A percentile compares a stretch with the other conserved stretches of the same genome.
Conservation (phyloP, 495 filamentous ascomycete genomes). For the Talaromyces ruber region DNA sequence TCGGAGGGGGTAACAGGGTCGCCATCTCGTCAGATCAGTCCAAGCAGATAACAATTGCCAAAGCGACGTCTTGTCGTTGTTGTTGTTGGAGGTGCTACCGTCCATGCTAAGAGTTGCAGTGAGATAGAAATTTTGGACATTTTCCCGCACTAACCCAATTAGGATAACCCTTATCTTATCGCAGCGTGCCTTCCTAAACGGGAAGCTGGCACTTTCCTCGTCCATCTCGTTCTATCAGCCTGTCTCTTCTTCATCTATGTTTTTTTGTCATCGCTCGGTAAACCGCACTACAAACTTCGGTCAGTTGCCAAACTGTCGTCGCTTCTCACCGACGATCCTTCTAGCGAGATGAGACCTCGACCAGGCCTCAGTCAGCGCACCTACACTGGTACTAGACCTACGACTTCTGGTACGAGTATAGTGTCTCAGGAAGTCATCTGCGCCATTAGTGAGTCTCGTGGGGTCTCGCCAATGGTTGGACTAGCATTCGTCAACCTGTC, state of each 20-base stretch:
- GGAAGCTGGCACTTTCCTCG: not conserved
- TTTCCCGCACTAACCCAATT: slow-evolving; percentile 5
- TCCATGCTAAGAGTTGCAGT: not conserved
- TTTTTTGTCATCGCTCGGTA: not conserved
- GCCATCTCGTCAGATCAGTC: slow-evolving; percentile 51
- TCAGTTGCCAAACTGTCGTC: not conserved
- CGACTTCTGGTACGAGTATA: slow-evolving; percentile 57
- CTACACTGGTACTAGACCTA: slow-evolving; percentile 29
- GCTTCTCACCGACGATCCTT: not conserved
- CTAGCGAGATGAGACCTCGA: not conserved
- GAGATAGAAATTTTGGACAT: slow-evolving; percentile 6
- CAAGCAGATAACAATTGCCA: not conserved
- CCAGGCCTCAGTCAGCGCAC: not conserved
- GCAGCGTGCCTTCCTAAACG: slow-evolving; percentile 5
- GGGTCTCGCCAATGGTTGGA: slow-evolving; percentile 78
- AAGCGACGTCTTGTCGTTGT: not conserved
- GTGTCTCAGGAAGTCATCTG: slow-evolving; percentile 75
- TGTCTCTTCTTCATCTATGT: not conserved
- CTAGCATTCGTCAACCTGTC: slow-evolving; percentile 83
- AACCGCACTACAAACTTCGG: not conserved
- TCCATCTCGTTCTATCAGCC: not conserved
- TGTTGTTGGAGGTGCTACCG: not conserved
- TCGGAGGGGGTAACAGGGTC: slow-evolving; percentile 80
- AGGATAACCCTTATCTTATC: slow-evolving; percentile 1
- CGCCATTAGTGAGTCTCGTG: slow-evolving; percentile 82